Percentiles rank a stretch among this genome's conserved stretches.
Conservation (phyloP, 2,329 filamentous ascomycete genomes). For the Lachnellula hyalina region DNA sequence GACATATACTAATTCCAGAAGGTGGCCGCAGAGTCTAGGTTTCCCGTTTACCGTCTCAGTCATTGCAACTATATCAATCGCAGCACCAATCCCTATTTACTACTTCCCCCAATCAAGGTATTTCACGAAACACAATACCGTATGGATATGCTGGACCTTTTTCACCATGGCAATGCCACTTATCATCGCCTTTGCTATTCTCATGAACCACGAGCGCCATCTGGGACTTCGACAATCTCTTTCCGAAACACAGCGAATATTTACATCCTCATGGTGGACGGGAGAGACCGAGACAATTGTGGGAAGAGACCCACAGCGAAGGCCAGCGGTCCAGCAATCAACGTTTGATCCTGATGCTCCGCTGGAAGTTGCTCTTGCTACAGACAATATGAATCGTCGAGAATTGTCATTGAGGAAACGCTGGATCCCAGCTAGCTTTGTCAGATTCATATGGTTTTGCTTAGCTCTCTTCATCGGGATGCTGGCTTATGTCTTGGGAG, state of each 20-base stretch:
- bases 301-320: conserved; percentile 35
- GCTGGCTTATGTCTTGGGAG: conserved; percentile 61
- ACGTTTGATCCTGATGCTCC: conserved; percentile 29
- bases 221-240: conserved; percentile 55
- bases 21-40: conserved; percentile 58
- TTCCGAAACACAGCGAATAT: conserved; percentile 63
- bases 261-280: conserved; percentile 61
- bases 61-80: conserved; percentile 56
- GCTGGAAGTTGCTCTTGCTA: conserved; percentile 27
- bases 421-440: conserved; percentile 62
- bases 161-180: conserved; percentile 65
- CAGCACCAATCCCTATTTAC: conserved; percentile 56
- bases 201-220: conserved; percentile 59
- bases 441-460: conserved; percentile 66
- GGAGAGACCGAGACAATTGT: conserved; percentile 44
- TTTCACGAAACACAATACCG: conserved; percentile 57
- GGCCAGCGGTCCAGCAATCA: conserved; percentile 34
- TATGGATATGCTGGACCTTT: conserved; percentile 66
- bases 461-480: conserved; percentile 57
- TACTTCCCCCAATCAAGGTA: conserved; percentile 47
- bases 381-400: conserved; percentile 16
- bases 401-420: conserved; percentile 26
- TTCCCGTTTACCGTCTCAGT: conserved; percentile 59
- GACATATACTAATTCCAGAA: conserved; percentile 14
- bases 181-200: conserved; percentile 58